A percentile compares a stretch with the other conserved stretches of the same genome.
Conservation (phyloP, 768 basidiomycete species). For the Pleurotus platypus region DNA sequence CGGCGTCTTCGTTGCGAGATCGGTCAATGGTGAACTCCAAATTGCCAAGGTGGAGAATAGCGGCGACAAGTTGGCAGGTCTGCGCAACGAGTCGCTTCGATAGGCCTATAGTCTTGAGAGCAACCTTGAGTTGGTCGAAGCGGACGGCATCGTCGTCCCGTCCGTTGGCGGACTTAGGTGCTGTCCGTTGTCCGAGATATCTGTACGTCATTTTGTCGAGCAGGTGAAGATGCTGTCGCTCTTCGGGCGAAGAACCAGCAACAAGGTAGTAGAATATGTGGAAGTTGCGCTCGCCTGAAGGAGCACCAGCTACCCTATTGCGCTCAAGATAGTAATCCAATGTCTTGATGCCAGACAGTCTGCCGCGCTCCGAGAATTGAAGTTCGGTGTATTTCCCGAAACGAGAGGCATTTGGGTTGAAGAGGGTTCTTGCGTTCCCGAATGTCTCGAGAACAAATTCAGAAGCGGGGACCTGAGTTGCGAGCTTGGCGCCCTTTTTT, state of each 20-base stretch:
- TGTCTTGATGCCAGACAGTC: constrained; percentile 87
- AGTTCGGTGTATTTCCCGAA: constrained; percentile 98
- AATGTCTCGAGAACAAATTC: constrained; percentile 96
- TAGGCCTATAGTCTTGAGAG: constrained; percentile 88
- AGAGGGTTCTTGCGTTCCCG: constrained; percentile 86
- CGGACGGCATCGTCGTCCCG: constrained; percentile 80
- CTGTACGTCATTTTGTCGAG: constrained; percentile 79
- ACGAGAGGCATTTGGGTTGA: constrained; percentile 93
- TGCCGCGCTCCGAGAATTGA: constrained; percentile 91
- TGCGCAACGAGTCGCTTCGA: constrained; percentile 95
- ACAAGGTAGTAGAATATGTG: constrained; percentile 98
- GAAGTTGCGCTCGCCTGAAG: constrained; percentile 93
- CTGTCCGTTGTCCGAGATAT: constrained; percentile 74
- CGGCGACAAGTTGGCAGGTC: constrained; percentile 90
- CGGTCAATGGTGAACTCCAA: constrained; percentile 88
- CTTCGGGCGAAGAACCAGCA: constrained; percentile 85
- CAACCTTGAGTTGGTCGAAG: constrained; percentile 92
- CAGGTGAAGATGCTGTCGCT: constrained; percentile 84
- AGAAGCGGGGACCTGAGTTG: constrained; percentile 81
- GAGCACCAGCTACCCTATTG: constrained; percentile 82
- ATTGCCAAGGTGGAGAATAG: constrained; percentile 95
- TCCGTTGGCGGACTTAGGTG: constrained; percentile 36
- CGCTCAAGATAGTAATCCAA: constrained; percentile 96
- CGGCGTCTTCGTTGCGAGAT: constrained; percentile 84
- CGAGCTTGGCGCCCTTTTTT: constrained; percentile 92